Conservation (phyloP, 1,284 basidiomycete species). For the Ganoderma sinense region DNA sequence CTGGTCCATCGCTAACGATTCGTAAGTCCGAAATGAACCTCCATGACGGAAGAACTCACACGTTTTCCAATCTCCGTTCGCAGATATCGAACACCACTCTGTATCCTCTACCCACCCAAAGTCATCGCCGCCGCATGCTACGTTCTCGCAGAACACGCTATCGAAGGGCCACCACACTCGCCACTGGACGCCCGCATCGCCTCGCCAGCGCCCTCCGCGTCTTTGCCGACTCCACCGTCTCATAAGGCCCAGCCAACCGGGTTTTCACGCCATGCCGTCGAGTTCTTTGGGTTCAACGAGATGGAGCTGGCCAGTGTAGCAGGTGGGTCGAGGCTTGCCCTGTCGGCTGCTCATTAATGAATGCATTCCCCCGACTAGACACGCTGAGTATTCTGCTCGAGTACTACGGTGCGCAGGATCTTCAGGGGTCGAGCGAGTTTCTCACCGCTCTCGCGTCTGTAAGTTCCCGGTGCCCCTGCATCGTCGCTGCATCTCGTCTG, state of each 20-base stretch:
- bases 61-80: not conserved
- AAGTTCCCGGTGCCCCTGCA: conserved; percentile 36
- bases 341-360: conserved; percentile 6
- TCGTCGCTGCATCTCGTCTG: conserved; percentile 4
- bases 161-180: conserved; percentile 74
- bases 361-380: conserved; percentile 48
- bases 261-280: conserved; percentile 68
- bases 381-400: conserved; percentile 71
- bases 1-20: conserved; percentile 86
- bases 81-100: conserved; percentile 81
- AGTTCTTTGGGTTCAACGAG: conserved; percentile 69
- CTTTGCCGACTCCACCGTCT: conserved; percentile 62
- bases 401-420: conserved; percentile 73
- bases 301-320: conserved; percentile 62
- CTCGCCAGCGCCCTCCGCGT: conserved; percentile 41
- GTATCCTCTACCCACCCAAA: conserved; percentile 69
- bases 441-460: conserved; percentile 60
- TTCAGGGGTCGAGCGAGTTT: conserved; percentile 54
- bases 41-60: not conserved
- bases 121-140: conserved; percentile 79
- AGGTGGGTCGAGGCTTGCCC: conserved; percentile 52
- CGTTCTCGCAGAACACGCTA: conserved; percentile 72
- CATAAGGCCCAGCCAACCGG: conserved; percentile 77
- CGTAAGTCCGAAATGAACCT: conserved; percentile 57
- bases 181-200: conserved; percentile 70